Conservation (phyloP, 176 grass and related monocot species). For the Ananas comosus region DNA sequence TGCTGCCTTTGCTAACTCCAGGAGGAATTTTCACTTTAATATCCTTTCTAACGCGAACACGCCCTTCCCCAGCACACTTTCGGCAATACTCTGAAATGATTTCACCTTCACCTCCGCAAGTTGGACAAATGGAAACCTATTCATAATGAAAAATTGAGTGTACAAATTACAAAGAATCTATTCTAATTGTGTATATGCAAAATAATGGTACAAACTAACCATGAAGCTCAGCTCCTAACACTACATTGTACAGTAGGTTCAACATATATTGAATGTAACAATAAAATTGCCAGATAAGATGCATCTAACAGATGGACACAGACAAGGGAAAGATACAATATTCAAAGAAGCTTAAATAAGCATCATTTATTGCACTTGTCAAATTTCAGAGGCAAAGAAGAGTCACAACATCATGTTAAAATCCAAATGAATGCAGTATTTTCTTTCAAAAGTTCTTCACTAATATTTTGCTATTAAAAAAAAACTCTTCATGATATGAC, state of each 20-base stretch:
- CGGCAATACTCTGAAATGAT: conserved; percentile 85
- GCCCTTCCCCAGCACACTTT: conserved; percentile 88
- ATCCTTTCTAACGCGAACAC: conserved; percentile 83
- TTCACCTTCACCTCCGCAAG: conserved; percentile 78
- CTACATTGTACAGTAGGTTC: background rate
- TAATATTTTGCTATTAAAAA: too few species aligned
- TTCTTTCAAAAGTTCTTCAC: background rate
- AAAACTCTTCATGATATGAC: too few species aligned
- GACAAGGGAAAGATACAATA: background rate
- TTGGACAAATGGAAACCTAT: conserved; percentile 93
- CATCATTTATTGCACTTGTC: background rate
- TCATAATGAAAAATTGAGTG: background rate
- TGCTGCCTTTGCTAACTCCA: conserved; percentile 97
- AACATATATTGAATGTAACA: background rate
- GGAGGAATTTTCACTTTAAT: conserved; percentile 97
- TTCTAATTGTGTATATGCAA: background rate
- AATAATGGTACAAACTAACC: background rate
- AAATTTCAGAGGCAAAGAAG: background rate
- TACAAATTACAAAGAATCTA: background rate
- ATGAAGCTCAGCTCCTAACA: background rate
- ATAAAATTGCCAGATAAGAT: background rate
- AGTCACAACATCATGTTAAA: background rate
- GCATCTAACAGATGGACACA: background rate
- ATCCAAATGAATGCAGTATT: background rate
- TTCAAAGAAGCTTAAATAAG: background rate